These are phyloP conservation scores for Suhomyces yuchorum DNA, from an alignment of 1,139 yeast genomes.

Conservation along the genomic window DNA sequence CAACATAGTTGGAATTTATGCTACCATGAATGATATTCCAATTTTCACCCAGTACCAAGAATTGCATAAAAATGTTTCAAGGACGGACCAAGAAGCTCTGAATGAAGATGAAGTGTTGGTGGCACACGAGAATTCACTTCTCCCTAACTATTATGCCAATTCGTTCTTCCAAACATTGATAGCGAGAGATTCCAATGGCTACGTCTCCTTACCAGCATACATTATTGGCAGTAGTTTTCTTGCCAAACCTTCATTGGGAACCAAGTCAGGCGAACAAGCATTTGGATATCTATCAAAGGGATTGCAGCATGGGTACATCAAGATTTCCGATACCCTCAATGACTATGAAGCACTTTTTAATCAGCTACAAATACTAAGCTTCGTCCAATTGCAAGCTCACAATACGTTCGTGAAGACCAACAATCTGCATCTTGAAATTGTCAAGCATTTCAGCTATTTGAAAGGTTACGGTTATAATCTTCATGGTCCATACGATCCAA, in stretches of 20 bases:
- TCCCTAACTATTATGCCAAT: conserved; percentile 39
- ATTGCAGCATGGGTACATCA: conserved; percentile 31
- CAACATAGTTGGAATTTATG: conserved; percentile 28
- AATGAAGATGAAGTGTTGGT: conserved; percentile 33
- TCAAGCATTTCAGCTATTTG: conserved; percentile 27
- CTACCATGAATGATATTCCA: conserved; percentile 31
- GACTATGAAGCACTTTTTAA: conserved; percentile 34
- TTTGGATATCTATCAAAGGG: conserved; percentile 29
- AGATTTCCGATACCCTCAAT: conserved; percentile 25
- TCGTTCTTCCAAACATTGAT: conserved; percentile 39
- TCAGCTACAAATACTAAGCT: conserved; percentile 41
- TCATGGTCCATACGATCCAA: conserved; percentile 32
- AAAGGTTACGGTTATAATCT: conserved; percentile 39
- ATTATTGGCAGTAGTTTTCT: conserved; percentile 39
- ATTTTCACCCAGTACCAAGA: conserved; percentile 27
- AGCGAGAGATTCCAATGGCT: conserved; percentile 39
- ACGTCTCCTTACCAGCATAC: conserved; percentile 37
- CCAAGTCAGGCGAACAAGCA: conserved; percentile 7
- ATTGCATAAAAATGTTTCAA: conserved; percentile 14
- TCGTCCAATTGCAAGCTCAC: conserved; percentile 23
- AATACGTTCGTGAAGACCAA: conserved; percentile 11
- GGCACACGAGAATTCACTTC: conserved; percentile 38
- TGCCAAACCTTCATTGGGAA: conserved; percentile 17
- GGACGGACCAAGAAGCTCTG: not conserved
- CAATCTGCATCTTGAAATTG: conserved; percentile 13